Base-by-base conservation (phyloP, 192 early-diverging fungal genomes). In the Dispira simplex region DNA sequence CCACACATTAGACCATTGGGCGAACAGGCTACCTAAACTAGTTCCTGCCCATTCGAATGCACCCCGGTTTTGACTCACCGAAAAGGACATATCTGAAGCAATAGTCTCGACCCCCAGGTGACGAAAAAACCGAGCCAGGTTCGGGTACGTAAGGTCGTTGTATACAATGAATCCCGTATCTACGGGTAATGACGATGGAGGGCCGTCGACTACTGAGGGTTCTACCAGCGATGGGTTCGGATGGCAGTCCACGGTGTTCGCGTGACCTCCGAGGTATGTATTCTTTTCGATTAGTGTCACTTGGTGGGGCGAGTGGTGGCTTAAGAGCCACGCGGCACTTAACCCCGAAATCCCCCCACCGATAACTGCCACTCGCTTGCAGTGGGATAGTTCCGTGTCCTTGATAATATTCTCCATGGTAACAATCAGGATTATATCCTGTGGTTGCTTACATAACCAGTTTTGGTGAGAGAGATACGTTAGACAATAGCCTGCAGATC, bases 101-200 rank as follows among this genome's bases (percentile, higher is more conserved):
- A 66, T 68, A 12, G 72, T 57, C 14, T 70, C 60, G 21, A 85
- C 77, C 21, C 65, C 55, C 54, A 82, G 69, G 26, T 67, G 49
- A 13, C 68, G n/a, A 46, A 83, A 60, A 26, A 84, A 71, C 10
- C 54, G 60, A 27, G 85, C 55, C 44, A 85, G 72, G 63, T 85
- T 85, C 11, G 83, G 83, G 70, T 85, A 83, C 2, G 77, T 83
- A 46, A 84, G 64, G 4, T 68, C 71, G 63, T 85, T 85, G 71
- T 73, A 83, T 11, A 85, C 82, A 54, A 85, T 84, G 65, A 85
- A 85, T 16, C 83, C 83, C 13, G 80, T 83, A 63, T 85, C 84
- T 28, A 85, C 84, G 57, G 79, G 82, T 27, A 77, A 70, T 21
- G 67, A 27, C 69, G 25, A 52, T 43, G 43, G 44, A 20, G 18